phyloP scores from a whole-genome alignment of 2,329 filamentous ascomycete species.

The Aspergillus ustus region DNA sequence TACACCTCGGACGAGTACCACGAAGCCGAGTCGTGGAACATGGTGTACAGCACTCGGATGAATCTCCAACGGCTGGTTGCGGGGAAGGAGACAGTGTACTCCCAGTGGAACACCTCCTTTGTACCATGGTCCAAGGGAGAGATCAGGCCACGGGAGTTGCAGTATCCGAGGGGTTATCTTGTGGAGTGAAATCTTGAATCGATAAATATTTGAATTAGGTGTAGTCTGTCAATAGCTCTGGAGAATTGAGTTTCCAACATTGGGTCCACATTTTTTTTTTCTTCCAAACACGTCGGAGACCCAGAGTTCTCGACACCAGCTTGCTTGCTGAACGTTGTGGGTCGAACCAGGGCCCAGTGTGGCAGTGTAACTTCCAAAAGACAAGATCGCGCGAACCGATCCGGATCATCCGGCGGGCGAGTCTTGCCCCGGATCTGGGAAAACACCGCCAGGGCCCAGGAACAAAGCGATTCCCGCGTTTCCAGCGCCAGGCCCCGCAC shows the following conservation, averaged over 20 bases:
- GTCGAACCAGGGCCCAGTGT: not conserved
- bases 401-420: not conserved
- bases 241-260: not conserved
- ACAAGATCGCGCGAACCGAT: not conserved
- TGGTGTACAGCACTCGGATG: constrained; percentile 32
- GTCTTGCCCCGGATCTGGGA: not conserved
- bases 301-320: not conserved
- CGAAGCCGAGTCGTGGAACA: constrained; percentile 24
- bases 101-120: constrained; percentile 26
- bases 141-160: constrained; percentile 23
- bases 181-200: constrained; percentile 13
- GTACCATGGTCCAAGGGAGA: constrained; percentile 27
- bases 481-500: not conserved
- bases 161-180: constrained; percentile 28
- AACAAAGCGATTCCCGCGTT: not conserved
- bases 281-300: not conserved
- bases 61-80: constrained; percentile 31
- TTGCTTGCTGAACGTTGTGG: not conserved
- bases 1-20: constrained; percentile 23
- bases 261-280: not conserved
- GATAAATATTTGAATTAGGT: not conserved
- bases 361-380: not conserved
- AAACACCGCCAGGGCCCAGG: not conserved
- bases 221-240: not conserved
- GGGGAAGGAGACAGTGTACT: constrained; percentile 24